Percentiles rank a stretch among this genome's conserved stretches.
These are phyloP conservation scores for Cardamine resedifolia DNA, from an alignment of 345 rosid genomes.

Conservation along the genomic window DNA sequence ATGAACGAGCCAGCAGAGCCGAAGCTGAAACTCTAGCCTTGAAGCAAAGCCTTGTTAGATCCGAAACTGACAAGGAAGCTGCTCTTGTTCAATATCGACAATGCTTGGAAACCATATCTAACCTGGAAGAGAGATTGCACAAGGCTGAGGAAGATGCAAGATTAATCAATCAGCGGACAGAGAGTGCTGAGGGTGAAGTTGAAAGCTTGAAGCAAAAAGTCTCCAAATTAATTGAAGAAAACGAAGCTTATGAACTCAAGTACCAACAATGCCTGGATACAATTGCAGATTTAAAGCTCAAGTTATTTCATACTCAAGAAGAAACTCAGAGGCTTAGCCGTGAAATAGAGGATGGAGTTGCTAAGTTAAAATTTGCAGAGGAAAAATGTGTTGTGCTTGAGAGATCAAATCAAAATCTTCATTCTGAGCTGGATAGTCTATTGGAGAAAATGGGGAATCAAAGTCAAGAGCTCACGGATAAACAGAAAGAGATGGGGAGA, in stretches of 20 bases:
- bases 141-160: slow-evolving; percentile 61
- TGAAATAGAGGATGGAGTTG: slow-evolving; percentile 64
- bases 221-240: slow-evolving; percentile 60
- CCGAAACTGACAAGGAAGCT: slow-evolving; percentile 71
- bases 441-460: slow-evolving; percentile 62
- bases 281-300: slow-evolving; percentile 63
- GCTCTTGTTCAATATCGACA: slow-evolving; percentile 54
- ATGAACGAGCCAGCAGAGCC: slow-evolving; percentile 60
- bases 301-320: slow-evolving; percentile 59
- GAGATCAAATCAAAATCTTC: slow-evolving; percentile 71
- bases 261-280: slow-evolving; percentile 77
- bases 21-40: slow-evolving; percentile 58
- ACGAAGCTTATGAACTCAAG: slow-evolving; percentile 61
- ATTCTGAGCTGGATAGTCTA: slow-evolving; percentile 64
- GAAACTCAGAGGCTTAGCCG: slow-evolving; percentile 67
- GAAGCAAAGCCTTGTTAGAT: slow-evolving; percentile 52
- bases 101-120: slow-evolving; percentile 58
- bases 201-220: slow-evolving; percentile 62
- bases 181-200: slow-evolving; percentile 67
- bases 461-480: slow-evolving; percentile 75
- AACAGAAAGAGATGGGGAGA: slow-evolving; percentile 82
- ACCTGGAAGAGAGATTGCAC: slow-evolving; percentile 57
- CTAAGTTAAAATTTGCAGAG: slow-evolving; percentile 75
- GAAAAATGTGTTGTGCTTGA: slow-evolving; percentile 75
- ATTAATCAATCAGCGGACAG: slow-evolving; percentile 52